A percentile compares a stretch with the other conserved stretches of the same genome.
Evolutionary conservation across 345 rosid species (phyloP).

Genomic region (Salix arbutifolia): DNA sequence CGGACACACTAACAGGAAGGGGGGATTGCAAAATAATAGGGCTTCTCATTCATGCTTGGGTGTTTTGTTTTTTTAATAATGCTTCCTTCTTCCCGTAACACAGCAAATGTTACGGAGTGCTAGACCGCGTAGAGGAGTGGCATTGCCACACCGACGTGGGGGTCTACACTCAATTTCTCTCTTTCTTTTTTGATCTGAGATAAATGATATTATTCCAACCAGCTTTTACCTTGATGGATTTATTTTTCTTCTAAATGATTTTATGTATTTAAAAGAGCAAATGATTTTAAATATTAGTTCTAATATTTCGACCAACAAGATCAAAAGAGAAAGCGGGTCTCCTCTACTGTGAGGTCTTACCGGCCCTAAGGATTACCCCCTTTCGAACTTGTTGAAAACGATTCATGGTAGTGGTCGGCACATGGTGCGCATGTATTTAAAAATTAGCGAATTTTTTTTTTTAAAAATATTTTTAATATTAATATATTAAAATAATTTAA

Average conservation of each 20-base stretch:
- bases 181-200: neutral
- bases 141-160: neutral
- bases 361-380: neutral
- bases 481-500: neutral
- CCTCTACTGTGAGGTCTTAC: no score
- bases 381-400: neutral
- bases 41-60: neutral
- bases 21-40: neutral
- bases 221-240: neutral
- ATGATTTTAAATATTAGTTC: neutral
- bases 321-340: neutral
- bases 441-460: no score
- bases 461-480: no score
- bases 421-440: neutral
- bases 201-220: neutral
- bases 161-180: neutral
- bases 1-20: neutral
- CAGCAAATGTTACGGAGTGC: neutral
- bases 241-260: neutral
- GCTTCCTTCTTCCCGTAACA: constrained; percentile 1
- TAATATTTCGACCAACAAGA: no score
- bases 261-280: neutral
- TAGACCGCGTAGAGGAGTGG: neutral
- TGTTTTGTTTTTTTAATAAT: no score
- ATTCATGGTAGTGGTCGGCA: neutral